Conservation (phyloP, 352 stramenopile genomes). For the Globisporangium canariense region DNA sequence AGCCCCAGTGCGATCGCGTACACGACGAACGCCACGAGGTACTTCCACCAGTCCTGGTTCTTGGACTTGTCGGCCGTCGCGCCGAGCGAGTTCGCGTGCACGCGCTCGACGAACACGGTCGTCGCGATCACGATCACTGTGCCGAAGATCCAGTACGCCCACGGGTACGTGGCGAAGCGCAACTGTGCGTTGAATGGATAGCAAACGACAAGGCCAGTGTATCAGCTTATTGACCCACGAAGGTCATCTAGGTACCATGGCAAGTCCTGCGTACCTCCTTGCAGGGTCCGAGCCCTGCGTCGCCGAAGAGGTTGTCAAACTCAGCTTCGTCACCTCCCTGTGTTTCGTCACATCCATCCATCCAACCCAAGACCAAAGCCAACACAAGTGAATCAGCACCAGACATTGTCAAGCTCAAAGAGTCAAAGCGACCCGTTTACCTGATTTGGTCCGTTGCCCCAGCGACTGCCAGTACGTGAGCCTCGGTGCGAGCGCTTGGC, state of each 20-base stretch:
- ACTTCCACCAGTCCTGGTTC: slow-evolving; percentile 58
- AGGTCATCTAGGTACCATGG: not conserved
- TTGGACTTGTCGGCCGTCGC: slow-evolving; percentile 1
- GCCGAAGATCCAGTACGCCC: slow-evolving; percentile 54
- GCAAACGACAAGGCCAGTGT: not conserved
- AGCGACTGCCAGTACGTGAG: slow-evolving; percentile 7
- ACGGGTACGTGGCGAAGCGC: slow-evolving; percentile 57
- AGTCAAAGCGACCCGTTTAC: not conserved
- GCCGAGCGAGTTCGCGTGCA: slow-evolving; percentile 29
- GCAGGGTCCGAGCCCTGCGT: slow-evolving; percentile 11
- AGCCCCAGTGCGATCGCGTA: slow-evolving; percentile 42
- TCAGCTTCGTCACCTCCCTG: slow-evolving; percentile 20
- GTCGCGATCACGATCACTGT: slow-evolving; percentile 45
- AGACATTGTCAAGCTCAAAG: not conserved
- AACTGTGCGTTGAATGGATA: slow-evolving; percentile 25
- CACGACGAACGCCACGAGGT: slow-evolving; percentile 52
- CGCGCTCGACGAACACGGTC: slow-evolving; percentile 54
- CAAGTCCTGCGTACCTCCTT: slow-evolving; percentile 11
- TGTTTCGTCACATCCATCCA: not conserved
- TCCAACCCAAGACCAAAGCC: not conserved
- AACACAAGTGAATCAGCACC: not conserved
- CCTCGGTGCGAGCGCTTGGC: slow-evolving; percentile 16
- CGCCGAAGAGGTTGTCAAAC: slow-evolving; percentile 29
- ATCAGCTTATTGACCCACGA: not conserved
- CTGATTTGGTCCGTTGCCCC: slow-evolving; percentile 11